Base-by-base conservation (phyloP, 2,329 filamentous ascomycete species). In the Epichloe glyceriae region DNA sequence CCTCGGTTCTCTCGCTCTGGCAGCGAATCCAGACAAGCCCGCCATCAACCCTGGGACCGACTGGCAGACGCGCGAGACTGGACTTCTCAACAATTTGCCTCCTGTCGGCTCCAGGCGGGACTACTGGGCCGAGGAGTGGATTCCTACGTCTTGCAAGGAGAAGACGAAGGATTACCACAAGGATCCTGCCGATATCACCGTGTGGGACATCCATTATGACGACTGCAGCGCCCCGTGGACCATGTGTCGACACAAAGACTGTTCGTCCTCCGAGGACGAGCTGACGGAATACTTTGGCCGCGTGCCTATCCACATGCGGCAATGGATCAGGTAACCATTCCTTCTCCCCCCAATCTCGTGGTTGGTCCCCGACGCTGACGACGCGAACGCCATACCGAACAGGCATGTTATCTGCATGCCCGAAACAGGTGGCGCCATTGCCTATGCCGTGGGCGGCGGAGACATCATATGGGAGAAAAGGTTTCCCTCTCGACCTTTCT, bases 201-300 rank as follows among this genome's bases (percentile, higher is more conserved):
- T 58, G 41, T 64, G 59, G 54, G 57, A 60, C 50, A 56, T 60
- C 20, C 55, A 53, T 47, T 64, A 60, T 45, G 44, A 54, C 42
- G 63, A 64, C 53, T 66, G 63, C 53, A 34, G 20, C 17, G 48
- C 55, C 42, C 50, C 56, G 22, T 66, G 63, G 63, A 56, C 60
- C 47, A 59, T 66, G 42, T 66, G 64, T 49, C 56, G 64, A 1
- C 61, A 64, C 52, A 59, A 56, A 42, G 51, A 60, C 34, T 53
- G 60, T 10, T 49, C 52, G 1, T 51, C 58, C n/a, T 55, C 49
- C 52, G 46, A 60, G 48, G 42, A 46, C 3, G 54, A 57, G 22
- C 61, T 65, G 56, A 54, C 60, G 12, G 56, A 59, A 40, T 50
- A 61, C 26, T 64, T 64, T 35, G 62, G 62, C 11, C 58, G 60